Evolutionary conservation across 139 green algal species (phyloP).

Genomic region (Marvania coccoides): DNA sequence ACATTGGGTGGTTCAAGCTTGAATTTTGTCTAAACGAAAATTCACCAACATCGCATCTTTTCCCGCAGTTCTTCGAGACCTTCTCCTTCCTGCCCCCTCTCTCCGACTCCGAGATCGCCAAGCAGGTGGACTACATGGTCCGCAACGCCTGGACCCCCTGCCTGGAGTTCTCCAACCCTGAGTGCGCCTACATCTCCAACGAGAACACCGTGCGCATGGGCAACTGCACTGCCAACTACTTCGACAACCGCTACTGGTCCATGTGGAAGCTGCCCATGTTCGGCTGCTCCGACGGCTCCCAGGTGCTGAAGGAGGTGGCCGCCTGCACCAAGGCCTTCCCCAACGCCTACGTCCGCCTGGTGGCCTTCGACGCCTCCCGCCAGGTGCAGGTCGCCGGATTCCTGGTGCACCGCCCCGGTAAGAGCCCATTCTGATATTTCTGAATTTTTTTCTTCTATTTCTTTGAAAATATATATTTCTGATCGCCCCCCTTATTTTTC

Average conservation of each 20-base stretch:
- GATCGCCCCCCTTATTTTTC: too few relatives aligned
- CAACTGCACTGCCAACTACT: constrained; percentile 50
- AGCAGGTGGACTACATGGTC: constrained; percentile 94
- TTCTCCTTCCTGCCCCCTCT: constrained; percentile 97
- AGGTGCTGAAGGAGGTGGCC: constrained; percentile 88
- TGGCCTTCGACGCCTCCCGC: constrained; percentile 62
- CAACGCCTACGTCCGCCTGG: constrained; percentile 85
- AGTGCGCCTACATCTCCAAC: constrained; percentile 63
- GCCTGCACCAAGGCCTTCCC: constrained; percentile 82
- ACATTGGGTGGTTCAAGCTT: not conserved
- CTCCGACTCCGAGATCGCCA: constrained; percentile 78
- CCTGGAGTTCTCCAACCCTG: constrained; percentile 88
- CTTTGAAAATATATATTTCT: not conserved
- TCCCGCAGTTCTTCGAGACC: constrained; percentile 86
- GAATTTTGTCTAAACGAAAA: not conserved
- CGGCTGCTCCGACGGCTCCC: constrained; percentile 86
- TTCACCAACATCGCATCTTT: not conserved
- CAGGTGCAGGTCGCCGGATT: constrained; percentile 70
- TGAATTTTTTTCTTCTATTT: not conserved
- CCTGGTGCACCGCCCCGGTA: constrained; percentile 49
- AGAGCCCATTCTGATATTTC: not conserved
- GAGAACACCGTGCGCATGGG: constrained; percentile 56
- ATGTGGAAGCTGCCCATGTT: constrained; percentile 99
- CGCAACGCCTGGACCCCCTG: constrained; percentile 78
- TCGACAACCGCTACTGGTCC: constrained; percentile 95